These are phyloP conservation scores for Williopsis jadinii DNA, from an alignment of 1,139 yeast species.

Conservation along the genomic window DNA sequence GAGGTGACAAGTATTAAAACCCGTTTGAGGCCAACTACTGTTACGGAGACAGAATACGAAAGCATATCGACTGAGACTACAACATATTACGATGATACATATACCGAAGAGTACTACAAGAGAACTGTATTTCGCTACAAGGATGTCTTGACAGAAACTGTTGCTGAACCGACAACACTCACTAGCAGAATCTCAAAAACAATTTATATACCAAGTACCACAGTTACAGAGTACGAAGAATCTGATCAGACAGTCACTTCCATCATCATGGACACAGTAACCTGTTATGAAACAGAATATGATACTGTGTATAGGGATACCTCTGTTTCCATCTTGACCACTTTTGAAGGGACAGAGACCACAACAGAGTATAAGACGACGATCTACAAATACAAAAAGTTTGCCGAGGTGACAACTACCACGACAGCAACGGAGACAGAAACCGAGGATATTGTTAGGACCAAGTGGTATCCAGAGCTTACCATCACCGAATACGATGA, in stretches of 20 bases:
- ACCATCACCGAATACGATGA: constrained; percentile 20
- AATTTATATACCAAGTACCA: constrained; percentile 13
- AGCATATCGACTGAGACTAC: constrained; percentile 9
- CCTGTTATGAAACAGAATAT: constrained; percentile 10
- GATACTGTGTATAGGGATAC: constrained; percentile 16
- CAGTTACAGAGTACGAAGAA: constrained; percentile 17
- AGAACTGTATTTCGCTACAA: constrained; percentile 11
- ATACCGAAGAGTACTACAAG: constrained; percentile 11
- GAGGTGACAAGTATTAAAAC: constrained; percentile 14
- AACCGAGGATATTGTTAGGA: constrained; percentile 9
- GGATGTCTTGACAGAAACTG: constrained; percentile 10
- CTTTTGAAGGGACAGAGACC: constrained; percentile 15
- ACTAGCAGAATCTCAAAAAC: constrained; percentile 12
- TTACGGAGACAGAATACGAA: constrained; percentile 11
- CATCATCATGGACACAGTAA: constrained; percentile 5
- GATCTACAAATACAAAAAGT: constrained; percentile 9
- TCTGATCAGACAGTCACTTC: constrained; percentile 17
- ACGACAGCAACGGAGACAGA: constrained; percentile 11
- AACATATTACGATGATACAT: constrained; percentile 9
- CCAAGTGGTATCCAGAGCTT: constrained; percentile 18
- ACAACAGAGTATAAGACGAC: constrained; percentile 16
- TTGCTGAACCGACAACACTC: constrained; percentile 7
- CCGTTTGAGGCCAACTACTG: constrained; percentile 13
- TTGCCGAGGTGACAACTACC: constrained; percentile 12
- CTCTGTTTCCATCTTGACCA: constrained; percentile 10